Evolutionary conservation across 108 stramenopile genomes (phyloP).

Genomic region (Discostella stelligeroides): DNA sequence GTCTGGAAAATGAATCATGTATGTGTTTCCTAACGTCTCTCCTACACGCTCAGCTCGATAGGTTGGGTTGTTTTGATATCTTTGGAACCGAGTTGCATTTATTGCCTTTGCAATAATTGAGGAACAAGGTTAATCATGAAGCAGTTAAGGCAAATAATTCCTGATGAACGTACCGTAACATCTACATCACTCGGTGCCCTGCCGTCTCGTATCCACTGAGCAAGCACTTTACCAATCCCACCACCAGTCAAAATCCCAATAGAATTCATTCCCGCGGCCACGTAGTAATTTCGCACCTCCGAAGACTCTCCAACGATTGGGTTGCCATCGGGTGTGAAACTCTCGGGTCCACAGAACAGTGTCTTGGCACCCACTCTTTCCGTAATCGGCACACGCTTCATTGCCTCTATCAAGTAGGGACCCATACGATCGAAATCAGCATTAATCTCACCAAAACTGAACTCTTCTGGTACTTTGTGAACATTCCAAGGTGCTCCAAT

Average conservation of each 20-base stretch:
- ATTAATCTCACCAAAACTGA: constrained; percentile 68
- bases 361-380: constrained; percentile 63
- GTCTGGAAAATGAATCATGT: constrained; percentile 70
- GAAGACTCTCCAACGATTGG: constrained; percentile 70
- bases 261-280: constrained; percentile 76
- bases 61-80: constrained; percentile 54
- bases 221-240: constrained; percentile 61
- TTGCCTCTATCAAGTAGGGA: constrained; percentile 72
- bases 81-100: constrained; percentile 62
- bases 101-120: too few species aligned
- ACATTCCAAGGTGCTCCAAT: constrained; percentile 69
- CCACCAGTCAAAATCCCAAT: constrained; percentile 81
- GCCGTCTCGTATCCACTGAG: constrained; percentile 60
- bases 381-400: constrained; percentile 59
- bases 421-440: constrained; percentile 83
- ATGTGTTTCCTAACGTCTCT: constrained; percentile 72
- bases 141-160: too few species aligned
- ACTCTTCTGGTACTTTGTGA: constrained; percentile 50
- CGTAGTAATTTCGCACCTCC: constrained; percentile 64
- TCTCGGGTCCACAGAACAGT: constrained; percentile 85
- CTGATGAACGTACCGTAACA: too few species aligned
- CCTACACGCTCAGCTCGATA: constrained; percentile 58
- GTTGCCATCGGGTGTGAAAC: constrained; percentile 67
- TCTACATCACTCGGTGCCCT: constrained; percentile 53
- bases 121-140: too few species aligned